Base-by-base conservation (phyloP, 208 protist genomes). In the Vickermania spadyakhi region DNA sequence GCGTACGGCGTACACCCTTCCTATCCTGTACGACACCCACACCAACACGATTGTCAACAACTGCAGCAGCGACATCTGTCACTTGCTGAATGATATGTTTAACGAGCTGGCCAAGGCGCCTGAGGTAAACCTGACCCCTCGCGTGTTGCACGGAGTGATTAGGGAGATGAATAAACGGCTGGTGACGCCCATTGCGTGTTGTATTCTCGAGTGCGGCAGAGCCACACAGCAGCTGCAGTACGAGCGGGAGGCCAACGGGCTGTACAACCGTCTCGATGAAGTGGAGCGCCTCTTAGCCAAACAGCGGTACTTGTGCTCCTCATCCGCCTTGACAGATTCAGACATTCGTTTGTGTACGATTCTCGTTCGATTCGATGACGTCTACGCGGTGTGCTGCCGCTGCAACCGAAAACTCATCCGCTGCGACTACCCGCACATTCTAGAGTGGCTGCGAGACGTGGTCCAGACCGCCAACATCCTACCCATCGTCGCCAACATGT, bases 11-110 rank as follows among this genome's bases (percentile, higher is more conserved):
- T 86, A 69, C 69, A 94, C 94, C 22, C 85, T 96, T 7, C 91
- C 91, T 7, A 58, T 97, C n/a, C 74, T 97, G n/a, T 97, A 76
- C 50, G 94, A 97, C 71, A 86, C 75, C 29, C 63, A 93, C 62
- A 81, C 62, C 14, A 62, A 62, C 13, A 84, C 60, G 2, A 96
- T 97, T 66, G 92, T 97, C 36, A 96, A 91, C 74, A 97, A 97
- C 73, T 91, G 96, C 62, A 88, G 75, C 45, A 78, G 71, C 11
- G 89, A 96, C 45, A 94, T 96, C 74, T 86, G 92, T 56, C 72
- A 78, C 64, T 88, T 93, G 68, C 71, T 97, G 56, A 93, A 96
- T 73, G 58, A 23, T 36, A 74, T 70, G 29, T 94, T 93, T 60
- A 83, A 89, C 53, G 62, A 70, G 4, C 65, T 83, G 22, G 62